Evolutionary conservation across 768 basidiomycete species (phyloP).

Genomic region (Boletus huronensis): DNA sequence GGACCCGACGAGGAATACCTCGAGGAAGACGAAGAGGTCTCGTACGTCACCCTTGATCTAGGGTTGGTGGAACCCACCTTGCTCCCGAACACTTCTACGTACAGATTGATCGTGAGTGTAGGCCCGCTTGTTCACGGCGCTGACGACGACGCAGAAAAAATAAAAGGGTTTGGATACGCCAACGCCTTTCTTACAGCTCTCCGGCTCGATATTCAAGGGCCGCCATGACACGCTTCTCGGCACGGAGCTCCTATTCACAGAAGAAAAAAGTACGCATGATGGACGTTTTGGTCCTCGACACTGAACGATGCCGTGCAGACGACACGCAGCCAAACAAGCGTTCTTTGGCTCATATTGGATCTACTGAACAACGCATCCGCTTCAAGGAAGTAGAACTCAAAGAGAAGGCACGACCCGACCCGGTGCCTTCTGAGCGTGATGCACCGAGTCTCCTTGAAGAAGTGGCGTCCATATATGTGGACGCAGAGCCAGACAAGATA

Average conservation of each 20-base stretch:
- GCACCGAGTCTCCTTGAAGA: conserved; percentile 17
- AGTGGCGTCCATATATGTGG: conserved; percentile 17
- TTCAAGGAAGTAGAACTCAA: conserved; percentile 69
- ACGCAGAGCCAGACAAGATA: conserved; percentile 5
- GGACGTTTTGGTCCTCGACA: neutral
- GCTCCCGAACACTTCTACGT: conserved; percentile 65
- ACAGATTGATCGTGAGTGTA: conserved; percentile 66
- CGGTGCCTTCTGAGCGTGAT: conserved; percentile 2
- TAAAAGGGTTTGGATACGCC: conserved; percentile 72
- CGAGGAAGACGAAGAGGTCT: conserved; percentile 48
- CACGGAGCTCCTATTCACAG: conserved; percentile 72
- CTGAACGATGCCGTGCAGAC: conserved; percentile 31
- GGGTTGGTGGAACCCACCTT: conserved; percentile 70
- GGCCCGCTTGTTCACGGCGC: neutral
- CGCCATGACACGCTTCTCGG: conserved; percentile 65
- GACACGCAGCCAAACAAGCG: conserved; percentile 47
- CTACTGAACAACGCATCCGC: conserved; percentile 63
- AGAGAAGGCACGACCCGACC: conserved; percentile 33
- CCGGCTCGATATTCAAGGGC: conserved; percentile 72
- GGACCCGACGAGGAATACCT: conserved; percentile 68
- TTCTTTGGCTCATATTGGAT: conserved; percentile 52
- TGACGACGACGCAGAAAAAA: neutral
- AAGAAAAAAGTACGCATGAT: conserved; percentile 51
- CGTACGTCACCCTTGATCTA: conserved; percentile 73
- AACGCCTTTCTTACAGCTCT: conserved; percentile 72